phyloP scores from a whole-genome alignment of 768 basidiomycete species.

The Hygrophorus pudorinus region DNA sequence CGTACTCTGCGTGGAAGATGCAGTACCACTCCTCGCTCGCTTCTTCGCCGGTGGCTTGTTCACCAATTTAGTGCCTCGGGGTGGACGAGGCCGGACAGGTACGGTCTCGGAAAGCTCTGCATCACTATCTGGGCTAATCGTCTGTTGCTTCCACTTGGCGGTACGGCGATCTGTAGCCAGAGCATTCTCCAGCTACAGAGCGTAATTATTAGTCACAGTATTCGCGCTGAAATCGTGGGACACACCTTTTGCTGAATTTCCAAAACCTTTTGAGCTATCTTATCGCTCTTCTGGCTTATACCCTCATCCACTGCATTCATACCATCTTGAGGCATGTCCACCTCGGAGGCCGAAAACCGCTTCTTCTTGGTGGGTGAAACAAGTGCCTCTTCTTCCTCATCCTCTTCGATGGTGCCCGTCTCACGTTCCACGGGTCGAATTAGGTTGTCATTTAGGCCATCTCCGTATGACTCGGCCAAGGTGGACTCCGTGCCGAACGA shows the following conservation, averaged over 20 bases:
- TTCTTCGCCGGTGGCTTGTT: constrained; percentile 24
- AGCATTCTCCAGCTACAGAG: constrained; percentile 61
- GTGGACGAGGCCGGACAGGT: constrained; percentile 32
- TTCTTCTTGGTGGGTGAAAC: constrained; percentile 48
- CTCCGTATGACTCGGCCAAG: constrained; percentile 57
- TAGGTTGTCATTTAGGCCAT: constrained; percentile 24
- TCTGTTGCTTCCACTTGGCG: constrained; percentile 28
- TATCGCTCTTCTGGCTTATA: constrained; percentile 77
- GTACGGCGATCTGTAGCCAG: constrained; percentile 48
- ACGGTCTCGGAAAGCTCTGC: constrained; percentile 44
- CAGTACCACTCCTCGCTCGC: constrained; percentile 50
- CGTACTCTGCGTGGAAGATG: constrained; percentile 47
- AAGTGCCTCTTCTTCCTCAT: constrained; percentile 40
- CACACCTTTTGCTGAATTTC: constrained; percentile 87
- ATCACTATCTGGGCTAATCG: constrained; percentile 36
- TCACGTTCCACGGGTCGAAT: constrained; percentile 31
- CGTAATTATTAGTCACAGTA: constrained; percentile 1
- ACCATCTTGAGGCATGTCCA: constrained; percentile 58
- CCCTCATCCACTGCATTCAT: constrained; percentile 84
- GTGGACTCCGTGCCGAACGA: constrained; percentile 77
- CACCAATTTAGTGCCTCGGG: constrained; percentile 21
- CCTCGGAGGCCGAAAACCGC: constrained; percentile 66
- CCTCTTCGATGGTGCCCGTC: constrained; percentile 47
- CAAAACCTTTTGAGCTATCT: constrained; percentile 78
- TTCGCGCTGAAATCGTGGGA: constrained; percentile 4